phyloP scores from a whole-genome alignment of 306 rosid genomes.

The Gillenia trifoliata region DNA sequence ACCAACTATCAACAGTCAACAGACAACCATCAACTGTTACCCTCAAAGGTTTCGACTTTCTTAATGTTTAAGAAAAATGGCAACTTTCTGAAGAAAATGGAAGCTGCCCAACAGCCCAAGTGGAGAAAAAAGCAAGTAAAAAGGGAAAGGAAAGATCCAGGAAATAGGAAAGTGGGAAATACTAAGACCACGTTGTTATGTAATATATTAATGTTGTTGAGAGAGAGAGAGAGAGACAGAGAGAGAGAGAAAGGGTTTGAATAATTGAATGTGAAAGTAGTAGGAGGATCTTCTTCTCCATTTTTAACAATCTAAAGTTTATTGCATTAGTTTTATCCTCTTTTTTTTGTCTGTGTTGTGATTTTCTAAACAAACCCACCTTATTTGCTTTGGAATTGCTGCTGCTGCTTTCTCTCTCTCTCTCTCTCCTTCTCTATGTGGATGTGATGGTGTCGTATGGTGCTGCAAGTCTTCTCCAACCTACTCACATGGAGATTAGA shows the following conservation, averaged over 20 bases:
- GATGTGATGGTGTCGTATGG: not conserved
- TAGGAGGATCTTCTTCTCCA: not conserved
- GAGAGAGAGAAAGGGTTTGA: not conserved
- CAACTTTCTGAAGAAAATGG: constrained; percentile 14
- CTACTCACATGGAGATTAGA: constrained; percentile 9
- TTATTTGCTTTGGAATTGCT: constrained; percentile 14
- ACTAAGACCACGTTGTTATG: not conserved
- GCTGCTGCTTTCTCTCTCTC: not conserved
- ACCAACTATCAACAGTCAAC: not conserved
- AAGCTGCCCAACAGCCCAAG: not conserved
- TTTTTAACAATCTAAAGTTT: not conserved
- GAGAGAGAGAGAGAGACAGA: not conserved
- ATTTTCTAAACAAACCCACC: constrained; percentile 12
- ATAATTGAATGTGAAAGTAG: not conserved
- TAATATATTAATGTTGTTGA: not conserved
- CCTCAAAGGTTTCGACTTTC: constrained; percentile 13
- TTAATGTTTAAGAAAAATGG: constrained; percentile 11
- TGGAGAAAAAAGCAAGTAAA: not conserved
- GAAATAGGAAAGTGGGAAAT: constrained; percentile 35
- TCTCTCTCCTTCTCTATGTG: not conserved
- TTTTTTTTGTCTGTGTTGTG: not conserved
- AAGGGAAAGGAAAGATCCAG: constrained; percentile 45
- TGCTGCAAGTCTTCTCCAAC: constrained; percentile 6
- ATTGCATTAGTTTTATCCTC: not conserved
- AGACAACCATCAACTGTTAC: constrained; percentile 13